These are phyloP conservation scores for Clohesyomyces aquaticus DNA, from an alignment of 495 filamentous ascomycete species.

Conservation along the genomic window DNA sequence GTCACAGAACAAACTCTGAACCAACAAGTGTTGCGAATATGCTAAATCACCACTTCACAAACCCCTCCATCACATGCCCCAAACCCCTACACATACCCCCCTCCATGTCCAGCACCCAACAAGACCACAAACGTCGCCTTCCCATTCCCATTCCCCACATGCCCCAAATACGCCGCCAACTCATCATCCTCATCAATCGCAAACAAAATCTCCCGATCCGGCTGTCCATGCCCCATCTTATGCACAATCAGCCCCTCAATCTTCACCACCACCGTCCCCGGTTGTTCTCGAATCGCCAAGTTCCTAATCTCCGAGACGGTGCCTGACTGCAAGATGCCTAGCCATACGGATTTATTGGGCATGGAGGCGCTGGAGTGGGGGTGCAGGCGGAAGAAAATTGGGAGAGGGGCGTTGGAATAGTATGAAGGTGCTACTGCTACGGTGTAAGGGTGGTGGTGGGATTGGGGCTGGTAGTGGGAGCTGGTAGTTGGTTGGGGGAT, in stretches of 20 bases:
- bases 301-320: constrained; percentile 61
- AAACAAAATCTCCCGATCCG: constrained; percentile 60
- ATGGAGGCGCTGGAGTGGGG: constrained; percentile 54
- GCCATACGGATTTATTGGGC: constrained; percentile 59
- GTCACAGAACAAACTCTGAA: no score
- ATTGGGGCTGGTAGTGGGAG: constrained; percentile 40
- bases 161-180: constrained; percentile 67
- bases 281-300: constrained; percentile 59
- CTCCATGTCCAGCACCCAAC: constrained; percentile 25
- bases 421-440: not conserved
- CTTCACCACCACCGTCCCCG: constrained; percentile 57
- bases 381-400: constrained; percentile 69
- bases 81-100: constrained; percentile 6
- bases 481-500: constrained; percentile 29
- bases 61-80: not conserved
- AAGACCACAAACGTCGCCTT: constrained; percentile 69
- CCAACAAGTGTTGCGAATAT: no score
- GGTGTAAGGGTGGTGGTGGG: constrained; percentile 12
- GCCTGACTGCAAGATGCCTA: constrained; percentile 59
- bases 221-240: constrained; percentile 35
- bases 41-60: no score
- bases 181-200: constrained; percentile 70
- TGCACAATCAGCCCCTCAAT: constrained; percentile 68
- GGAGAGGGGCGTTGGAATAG: constrained; percentile 44
- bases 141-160: constrained; percentile 56